These are phyloP conservation scores for Colletotrichum costaricense DNA, from an alignment of 2,329 filamentous ascomycete species.

Conservation along the genomic window DNA sequence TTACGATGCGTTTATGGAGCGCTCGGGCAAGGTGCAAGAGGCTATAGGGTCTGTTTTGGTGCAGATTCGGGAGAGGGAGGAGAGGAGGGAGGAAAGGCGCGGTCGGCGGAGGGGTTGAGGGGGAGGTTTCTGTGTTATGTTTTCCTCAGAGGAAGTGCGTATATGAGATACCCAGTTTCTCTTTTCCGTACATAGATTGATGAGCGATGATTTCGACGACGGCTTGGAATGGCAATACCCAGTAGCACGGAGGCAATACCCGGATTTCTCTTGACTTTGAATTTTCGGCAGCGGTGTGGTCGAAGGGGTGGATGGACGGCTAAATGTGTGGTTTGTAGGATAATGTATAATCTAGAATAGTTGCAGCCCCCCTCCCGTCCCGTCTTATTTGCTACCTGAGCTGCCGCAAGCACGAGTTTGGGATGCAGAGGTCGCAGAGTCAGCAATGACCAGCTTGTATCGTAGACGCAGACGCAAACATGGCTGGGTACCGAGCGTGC, in stretches of 20 bases:
- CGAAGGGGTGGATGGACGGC: not conserved
- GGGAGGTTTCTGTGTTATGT: too few relatives aligned
- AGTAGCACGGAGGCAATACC: not conserved
- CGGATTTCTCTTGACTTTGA: not conserved
- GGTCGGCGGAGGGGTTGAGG: constrained; percentile 9
- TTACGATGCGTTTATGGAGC: constrained; percentile 33
- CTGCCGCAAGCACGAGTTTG: not conserved
- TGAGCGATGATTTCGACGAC: not conserved
- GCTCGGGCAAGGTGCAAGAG: constrained; percentile 31
- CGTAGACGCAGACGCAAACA: not conserved
- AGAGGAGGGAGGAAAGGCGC: constrained; percentile 23
- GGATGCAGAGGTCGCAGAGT: not conserved
- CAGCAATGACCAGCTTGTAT: constrained; percentile 15
- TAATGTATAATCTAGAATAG: not conserved
- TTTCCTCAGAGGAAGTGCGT: not conserved
- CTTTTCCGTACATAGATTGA: not conserved
- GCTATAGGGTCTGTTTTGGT: constrained; percentile 27
- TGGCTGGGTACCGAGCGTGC: not conserved
- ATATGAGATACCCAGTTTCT: not conserved
- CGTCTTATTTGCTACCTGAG: constrained; percentile 12
- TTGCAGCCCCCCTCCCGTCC: not conserved
- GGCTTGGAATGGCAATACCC: not conserved
- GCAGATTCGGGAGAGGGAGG: constrained; percentile 34
- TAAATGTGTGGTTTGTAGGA: constrained; percentile 5
- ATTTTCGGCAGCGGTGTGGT: not conserved